Base-by-base conservation (phyloP, 106 monocot genomes). In the Amphibolis antarctica region DNA sequence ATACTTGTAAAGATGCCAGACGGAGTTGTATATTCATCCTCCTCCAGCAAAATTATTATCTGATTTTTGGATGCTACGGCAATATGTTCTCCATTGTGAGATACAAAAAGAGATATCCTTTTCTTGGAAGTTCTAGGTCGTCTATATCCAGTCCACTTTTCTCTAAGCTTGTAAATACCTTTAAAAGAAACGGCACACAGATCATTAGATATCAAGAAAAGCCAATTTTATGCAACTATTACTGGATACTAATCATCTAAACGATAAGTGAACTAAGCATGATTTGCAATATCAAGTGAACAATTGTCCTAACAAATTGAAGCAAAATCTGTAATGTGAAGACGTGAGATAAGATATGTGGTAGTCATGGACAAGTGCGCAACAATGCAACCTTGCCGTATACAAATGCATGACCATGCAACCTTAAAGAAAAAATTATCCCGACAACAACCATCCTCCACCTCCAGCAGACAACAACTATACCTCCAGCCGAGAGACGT, bases 151-250 rank as follows among this genome's bases (percentile, higher is more conserved):
- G 50, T 47, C 91, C 86, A 91, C 68, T 72, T 83, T 69, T 83
- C 81, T 56, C 68, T 86, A 36, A 91, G 72, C 52, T 74, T 75
- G 50, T 69, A 73, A 12, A 83, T 69, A 75, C 83, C 91, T 91
- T 46, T 69, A 53, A 43, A 63, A 45, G 46, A 18, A 46, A 63
- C 12, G 24, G 9, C 15, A 61, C 21, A 43, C 10, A 21, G 14
- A 20, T 19, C 22, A 44, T 55, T 5, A 5, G 3, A 4, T 23
- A 55, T 23, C 19, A 21, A 55, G 10, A 55, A 55, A 55, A 21
- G 3, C 17, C 49, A 49, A 49, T 49, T 17, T 17, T 49, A 14
- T 49, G 49, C 49, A 49, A 3, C 49, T 49, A 49, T n/a, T n/a
- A n/a, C n/a, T 17, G 1, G 49, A 49, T 49, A 12, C 14, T 14